Evolutionary conservation across 2,329 filamentous ascomycete genomes (phyloP).

Genomic region (Colletotrichum chrysophilum): DNA sequence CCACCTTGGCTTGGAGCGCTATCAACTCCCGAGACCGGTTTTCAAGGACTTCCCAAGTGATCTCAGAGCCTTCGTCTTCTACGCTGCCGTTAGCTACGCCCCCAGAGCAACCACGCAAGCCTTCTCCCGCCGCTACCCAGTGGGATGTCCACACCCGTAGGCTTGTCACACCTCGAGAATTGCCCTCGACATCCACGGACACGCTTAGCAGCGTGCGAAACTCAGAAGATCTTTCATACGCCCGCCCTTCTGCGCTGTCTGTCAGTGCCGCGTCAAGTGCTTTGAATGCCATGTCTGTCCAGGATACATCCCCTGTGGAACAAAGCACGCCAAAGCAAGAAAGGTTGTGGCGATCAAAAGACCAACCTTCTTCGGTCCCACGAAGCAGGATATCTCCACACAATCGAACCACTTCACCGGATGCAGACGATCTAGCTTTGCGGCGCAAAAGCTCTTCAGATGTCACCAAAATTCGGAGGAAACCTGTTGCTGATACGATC

Average conservation of each 20-base stretch:
- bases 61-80: slow-evolving; percentile 25
- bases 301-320: slow-evolving; percentile 18
- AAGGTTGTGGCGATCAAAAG: neutral
- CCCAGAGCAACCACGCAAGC: slow-evolving; percentile 36
- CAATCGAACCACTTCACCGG: neutral
- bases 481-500: neutral
- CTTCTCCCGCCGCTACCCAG: slow-evolving; percentile 38
- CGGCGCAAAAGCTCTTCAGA: slow-evolving; percentile 8
- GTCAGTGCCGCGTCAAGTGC: slow-evolving; percentile 63
- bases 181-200: slow-evolving; percentile 31
- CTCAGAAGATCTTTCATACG: slow-evolving; percentile 43
- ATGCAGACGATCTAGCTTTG: neutral
- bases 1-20: slow-evolving; percentile 65
- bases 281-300: slow-evolving; percentile 37
- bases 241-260: slow-evolving; percentile 52
- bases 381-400: neutral
- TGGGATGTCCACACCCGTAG: slow-evolving; percentile 63
- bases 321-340: slow-evolving; percentile 5
- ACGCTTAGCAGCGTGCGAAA: slow-evolving; percentile 35
- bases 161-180: slow-evolving; percentile 46
- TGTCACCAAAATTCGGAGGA: slow-evolving; percentile 2
- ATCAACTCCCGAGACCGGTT: slow-evolving; percentile 45
- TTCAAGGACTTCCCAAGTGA: slow-evolving; percentile 29
- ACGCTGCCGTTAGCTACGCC: slow-evolving; percentile 27
- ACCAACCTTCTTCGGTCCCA: neutral